Evolutionary conservation across 176 grass and related monocot species (phyloP), one percentile per base, ranked within the genome.

Genomic region (maize (Zea mays)): DNA sequence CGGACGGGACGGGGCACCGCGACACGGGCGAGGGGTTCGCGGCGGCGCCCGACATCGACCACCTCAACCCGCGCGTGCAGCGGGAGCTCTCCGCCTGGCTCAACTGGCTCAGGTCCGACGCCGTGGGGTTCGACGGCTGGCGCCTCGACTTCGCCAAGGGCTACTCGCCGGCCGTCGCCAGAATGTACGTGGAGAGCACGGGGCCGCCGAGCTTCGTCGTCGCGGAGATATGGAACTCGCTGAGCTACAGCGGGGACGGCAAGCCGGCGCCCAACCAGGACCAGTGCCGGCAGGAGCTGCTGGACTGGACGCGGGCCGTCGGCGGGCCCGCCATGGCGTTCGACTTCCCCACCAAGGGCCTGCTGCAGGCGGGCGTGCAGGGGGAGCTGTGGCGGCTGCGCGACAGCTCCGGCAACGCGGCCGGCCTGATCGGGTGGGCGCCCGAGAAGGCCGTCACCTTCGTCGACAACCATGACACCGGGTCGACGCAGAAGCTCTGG

Each of bases 401-500:
- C 3, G 93, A 96, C 2, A 40, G 27, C 37, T 15, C 60, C 38
- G 93, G 93, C 11, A 93, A 93, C 84, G 83, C 90, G 14, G 57
- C 88, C 2, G 90, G 90, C 13, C 56, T 97, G 90, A 90, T 97
- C 4, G 93, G 93, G 20, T 93, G 90, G 90, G 14, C 37, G 80
- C 86, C 92, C 6, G 88, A 94, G 72, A 94, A 83, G 75, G 80
- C 86, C 3, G 88, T 90, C 52, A 93, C 93, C 4, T 97, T 97
- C 69, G 7, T 97, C 1, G 93, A 97, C 12, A 97, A 93, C 46
- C 90, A 97, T n/a, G 88, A 97, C 45, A 97, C 93, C 2, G 90
- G 85, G 8, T 97, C 85, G 0, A 93, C 93, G 11, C 88, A 97
- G 71, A 73, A 44, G 40, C n/a, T 85, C 3, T 97, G 90, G 90